Conservation (phyloP, 2,329 filamentous ascomycete genomes). For the Aureobasidium sp. region DNA sequence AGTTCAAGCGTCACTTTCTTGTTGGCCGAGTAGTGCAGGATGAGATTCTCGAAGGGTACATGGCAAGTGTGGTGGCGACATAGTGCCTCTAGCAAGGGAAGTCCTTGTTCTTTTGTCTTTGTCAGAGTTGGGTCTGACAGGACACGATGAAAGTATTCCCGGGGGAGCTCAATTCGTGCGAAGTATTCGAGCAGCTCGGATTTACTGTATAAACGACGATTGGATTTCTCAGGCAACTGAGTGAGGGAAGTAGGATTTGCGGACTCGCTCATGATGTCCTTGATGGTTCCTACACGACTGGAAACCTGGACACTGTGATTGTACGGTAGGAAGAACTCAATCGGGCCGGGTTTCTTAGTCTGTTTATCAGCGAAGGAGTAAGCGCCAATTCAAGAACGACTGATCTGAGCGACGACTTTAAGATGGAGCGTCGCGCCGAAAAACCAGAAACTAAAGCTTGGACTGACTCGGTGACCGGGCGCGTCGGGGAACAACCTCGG, state of each 20-base stretch:
- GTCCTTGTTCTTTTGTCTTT: not conserved
- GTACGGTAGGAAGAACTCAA: too few relatives aligned
- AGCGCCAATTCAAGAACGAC: too few relatives aligned
- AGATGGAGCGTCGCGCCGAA: too few relatives aligned
- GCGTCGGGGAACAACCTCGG: too few relatives aligned
- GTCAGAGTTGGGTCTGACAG: not conserved
- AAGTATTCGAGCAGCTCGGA: not conserved
- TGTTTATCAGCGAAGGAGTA: too few relatives aligned
- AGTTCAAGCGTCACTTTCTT: conserved; percentile 56
- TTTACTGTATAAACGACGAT: not conserved
- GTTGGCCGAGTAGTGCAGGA: conserved; percentile 59
- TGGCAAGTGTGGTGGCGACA: conserved; percentile 45
- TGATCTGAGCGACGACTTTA: too few relatives aligned
- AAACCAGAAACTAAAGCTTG: too few relatives aligned
- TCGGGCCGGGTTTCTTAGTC: too few relatives aligned
- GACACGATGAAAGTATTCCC: not conserved
- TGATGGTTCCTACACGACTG: too few relatives aligned
- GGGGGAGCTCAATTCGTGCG: not conserved
- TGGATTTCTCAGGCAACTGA: not conserved
- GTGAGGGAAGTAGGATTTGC: not conserved
- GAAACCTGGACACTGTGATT: too few relatives aligned
- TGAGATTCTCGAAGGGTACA: conserved; percentile 64
- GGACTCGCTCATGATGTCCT: too few relatives aligned
- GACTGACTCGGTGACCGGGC: too few relatives aligned
- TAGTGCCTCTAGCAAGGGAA: conserved; percentile 13